Conservation (phyloP, 129 eudicot species). For the Logfia minima region DNA sequence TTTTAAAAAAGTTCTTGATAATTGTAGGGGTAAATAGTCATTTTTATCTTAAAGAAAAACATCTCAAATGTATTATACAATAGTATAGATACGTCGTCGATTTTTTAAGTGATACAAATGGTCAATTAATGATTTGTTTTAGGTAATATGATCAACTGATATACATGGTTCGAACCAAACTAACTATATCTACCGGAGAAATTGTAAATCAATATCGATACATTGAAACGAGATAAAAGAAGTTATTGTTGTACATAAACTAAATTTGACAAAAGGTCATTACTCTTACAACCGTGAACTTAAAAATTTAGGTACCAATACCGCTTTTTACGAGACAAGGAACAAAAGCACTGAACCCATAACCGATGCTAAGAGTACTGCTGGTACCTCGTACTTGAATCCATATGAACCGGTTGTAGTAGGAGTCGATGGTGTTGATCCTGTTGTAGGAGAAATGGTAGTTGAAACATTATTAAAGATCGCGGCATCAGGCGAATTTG, state of each 20-base stretch:
- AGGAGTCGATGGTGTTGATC: conserved; percentile 18
- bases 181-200: background rate
- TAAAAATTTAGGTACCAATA: conserved; percentile 11
- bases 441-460: conserved; percentile 20
- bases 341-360: background rate
- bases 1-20: too few species aligned
- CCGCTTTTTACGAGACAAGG: background rate
- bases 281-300: background rate
- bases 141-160: background rate
- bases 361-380: background rate
- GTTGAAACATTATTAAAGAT: conserved; percentile 31
- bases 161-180: background rate
- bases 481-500: conserved; percentile 39
- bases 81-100: too few species aligned
- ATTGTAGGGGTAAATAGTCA: too few species aligned
- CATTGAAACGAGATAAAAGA: background rate
- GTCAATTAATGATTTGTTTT: too few species aligned
- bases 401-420: conserved; percentile 21
- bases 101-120: too few species aligned
- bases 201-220: background rate
- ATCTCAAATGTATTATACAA: too few species aligned
- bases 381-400: conserved; percentile 18
- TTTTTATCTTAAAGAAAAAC: too few species aligned
- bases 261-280: background rate
- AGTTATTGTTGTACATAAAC: background rate